phyloP scores from a whole-genome alignment of 371 early-diverging fungal genomes.

The Batrachochytrium dendrobatidis region DNA sequence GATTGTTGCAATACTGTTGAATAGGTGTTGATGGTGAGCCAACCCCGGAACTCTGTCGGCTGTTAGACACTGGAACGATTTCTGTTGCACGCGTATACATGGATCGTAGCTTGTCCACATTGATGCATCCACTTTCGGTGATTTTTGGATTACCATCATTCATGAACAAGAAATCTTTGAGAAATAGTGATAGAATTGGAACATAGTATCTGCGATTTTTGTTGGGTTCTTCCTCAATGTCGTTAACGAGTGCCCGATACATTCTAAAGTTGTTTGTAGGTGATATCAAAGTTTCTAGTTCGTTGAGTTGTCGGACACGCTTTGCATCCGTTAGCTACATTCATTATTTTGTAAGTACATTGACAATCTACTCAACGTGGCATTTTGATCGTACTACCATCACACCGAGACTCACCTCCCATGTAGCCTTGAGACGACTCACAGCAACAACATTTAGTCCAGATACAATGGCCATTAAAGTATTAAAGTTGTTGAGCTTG shows the following conservation, averaged over 20 bases:
- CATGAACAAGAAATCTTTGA: conserved; percentile 24
- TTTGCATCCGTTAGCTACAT: conserved; percentile 18
- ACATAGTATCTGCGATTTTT: conserved; percentile 7
- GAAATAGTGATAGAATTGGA: conserved; percentile 17
- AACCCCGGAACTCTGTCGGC: not conserved
- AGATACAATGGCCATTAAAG: conserved; percentile 15
- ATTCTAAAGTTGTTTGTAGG: conserved; percentile 19
- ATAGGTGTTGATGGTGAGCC: not conserved
- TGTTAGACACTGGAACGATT: not conserved
- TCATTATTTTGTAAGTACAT: not conserved
- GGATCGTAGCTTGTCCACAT: conserved; percentile 15
- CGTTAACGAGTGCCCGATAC: conserved; percentile 10
- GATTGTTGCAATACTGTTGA: not conserved
- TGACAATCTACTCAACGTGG: not conserved
- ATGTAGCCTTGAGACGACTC: conserved; percentile 14
- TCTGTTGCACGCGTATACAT: not conserved
- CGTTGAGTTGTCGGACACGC: conserved; percentile 12
- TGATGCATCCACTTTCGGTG: conserved; percentile 11
- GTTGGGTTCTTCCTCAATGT: conserved; percentile 4
- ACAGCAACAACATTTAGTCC: conserved; percentile 17
- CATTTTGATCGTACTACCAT: not conserved
- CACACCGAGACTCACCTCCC: conserved; percentile 19
- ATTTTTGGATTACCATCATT: conserved; percentile 21
- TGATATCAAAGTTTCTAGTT: conserved; percentile 11
- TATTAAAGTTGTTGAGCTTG: conserved; percentile 15